Base-by-base conservation (phyloP, 163 green algal genomes). In the Chlamydomonas reinhardtii region DNA sequence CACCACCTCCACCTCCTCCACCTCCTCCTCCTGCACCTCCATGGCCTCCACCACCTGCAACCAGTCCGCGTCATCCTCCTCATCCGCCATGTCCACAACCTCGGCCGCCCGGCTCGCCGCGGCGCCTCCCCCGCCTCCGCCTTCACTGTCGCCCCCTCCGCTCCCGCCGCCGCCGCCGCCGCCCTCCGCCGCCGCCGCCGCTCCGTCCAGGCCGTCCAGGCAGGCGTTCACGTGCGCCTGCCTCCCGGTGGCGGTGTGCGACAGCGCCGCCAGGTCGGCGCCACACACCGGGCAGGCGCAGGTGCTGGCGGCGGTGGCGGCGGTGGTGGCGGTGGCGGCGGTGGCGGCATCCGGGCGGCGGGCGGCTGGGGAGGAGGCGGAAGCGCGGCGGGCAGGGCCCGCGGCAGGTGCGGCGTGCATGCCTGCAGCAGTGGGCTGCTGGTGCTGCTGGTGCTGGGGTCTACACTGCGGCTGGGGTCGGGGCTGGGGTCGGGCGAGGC, bases 161-260 rank as follows among this genome's bases (percentile, higher is more conserved):
- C 31, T 6, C 15, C 8, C 66, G 17, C 12, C 14, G 29, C 29
- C 66, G 24, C 31, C 31, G 1, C 15, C 31, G 14, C 2, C 66
- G 2, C 31, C 31, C 66, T 29, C 31, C 31, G 66, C 31, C 31
- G 66, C 31, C 16, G 31, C 16, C 31, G 66, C 66, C 6, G 31
- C 31, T n/a, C n/a, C 14, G n/a, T n/a, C 15, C 2, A 12, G n/a
- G 29, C 66, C 31, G 52, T 85, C 79, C 15, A 85, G 68, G 34
- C 79, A 85, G 12, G 79, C 79, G 32, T 85, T 85, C n/a, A 85
- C 79, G 69, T 85, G 79, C 15, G 79, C 79, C 31, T 85, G 68
- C 52, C 79, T 52, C 3, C 79, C 79, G 0, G 54, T 77, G 32
- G 68, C 52, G 27, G 79, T 85, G 16, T 85, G 52, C 5, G 79